phyloP scores from a whole-genome alignment of 371 early-diverging fungal genomes.

The Amoeboaphelidium protococcarum region DNA sequence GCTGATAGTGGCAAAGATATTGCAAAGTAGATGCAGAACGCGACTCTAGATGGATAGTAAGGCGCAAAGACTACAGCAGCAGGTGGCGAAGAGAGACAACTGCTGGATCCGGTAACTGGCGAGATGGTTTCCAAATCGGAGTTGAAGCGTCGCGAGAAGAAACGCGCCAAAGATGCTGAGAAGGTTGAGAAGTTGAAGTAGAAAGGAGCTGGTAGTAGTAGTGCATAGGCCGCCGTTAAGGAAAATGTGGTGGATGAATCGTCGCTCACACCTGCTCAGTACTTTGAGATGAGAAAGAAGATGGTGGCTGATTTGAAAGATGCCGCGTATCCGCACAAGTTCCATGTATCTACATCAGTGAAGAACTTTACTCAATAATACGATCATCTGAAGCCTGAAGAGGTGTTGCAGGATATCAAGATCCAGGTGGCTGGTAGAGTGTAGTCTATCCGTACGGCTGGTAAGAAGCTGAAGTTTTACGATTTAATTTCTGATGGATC shows the following conservation, averaged over 20 bases:
- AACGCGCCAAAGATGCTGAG: conserved; percentile 51
- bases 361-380: conserved; percentile 66
- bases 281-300: conserved; percentile 85
- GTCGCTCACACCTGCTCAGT: conserved; percentile 66
- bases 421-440: conserved; percentile 44
- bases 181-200: conserved; percentile 28
- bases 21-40: no score
- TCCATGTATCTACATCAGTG: conserved; percentile 58
- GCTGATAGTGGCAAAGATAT: no score
- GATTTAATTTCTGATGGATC: conserved; percentile 78
- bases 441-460: conserved; percentile 53
- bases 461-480: conserved; percentile 77
- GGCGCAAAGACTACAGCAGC: no score
- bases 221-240: not conserved
- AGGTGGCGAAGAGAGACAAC: conserved; percentile 23
- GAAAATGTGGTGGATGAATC: conserved; percentile 45
- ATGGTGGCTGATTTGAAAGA: conserved; percentile 48
- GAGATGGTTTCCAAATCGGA: conserved; percentile 89
- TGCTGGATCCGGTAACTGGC: conserved; percentile 66
- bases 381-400: conserved; percentile 30
- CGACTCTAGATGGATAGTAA: no score
- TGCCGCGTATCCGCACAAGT: conserved; percentile 93
- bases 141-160: conserved; percentile 72
- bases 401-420: conserved; percentile 33
- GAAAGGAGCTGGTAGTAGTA: not conserved